Evolutionary conservation across 2,329 filamentous ascomycete species (phyloP).

Genomic region (Davidsoniella australis): DNA sequence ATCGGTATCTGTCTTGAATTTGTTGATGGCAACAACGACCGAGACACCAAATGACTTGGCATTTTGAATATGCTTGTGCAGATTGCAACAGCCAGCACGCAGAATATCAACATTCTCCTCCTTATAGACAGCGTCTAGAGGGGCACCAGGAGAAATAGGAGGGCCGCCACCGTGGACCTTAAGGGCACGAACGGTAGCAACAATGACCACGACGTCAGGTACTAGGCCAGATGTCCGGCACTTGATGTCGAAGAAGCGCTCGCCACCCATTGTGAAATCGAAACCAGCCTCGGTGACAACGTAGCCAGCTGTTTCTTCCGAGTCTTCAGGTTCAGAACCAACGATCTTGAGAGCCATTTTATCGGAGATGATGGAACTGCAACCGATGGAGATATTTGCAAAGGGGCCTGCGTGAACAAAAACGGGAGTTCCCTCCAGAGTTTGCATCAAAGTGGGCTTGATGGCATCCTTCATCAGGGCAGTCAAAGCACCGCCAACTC

Average conservation of each 20-base stretch:
- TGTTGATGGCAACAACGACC: conserved; percentile 94
- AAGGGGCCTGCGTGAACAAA: conserved; percentile 97
- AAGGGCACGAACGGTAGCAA: conserved; percentile 84
- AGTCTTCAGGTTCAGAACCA: conserved; percentile 82
- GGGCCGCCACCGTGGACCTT: conserved; percentile 96
- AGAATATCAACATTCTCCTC: conserved; percentile 89
- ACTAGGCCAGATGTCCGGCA: conserved; percentile 85
- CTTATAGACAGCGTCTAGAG: conserved; percentile 76
- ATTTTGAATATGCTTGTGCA: conserved; percentile 88
- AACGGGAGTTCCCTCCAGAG: conserved; percentile 87
- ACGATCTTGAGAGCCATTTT: conserved; percentile 91
- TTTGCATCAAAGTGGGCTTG: conserved; percentile 98
- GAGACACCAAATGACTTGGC: conserved; percentile 79
- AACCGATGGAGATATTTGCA: conserved; percentile 95
- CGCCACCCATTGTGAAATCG: conserved; percentile 98
- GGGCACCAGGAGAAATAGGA: conserved; percentile 73
- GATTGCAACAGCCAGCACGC: conserved; percentile 77
- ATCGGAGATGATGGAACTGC: conserved; percentile 87
- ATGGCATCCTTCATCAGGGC: conserved; percentile 96
- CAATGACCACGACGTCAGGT: conserved; percentile 85
- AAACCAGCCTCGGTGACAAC: conserved; percentile 96
- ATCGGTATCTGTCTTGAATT: conserved; percentile 83
- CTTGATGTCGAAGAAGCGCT: conserved; percentile 99
- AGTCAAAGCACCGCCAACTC: conserved; percentile 77
- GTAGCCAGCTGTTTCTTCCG: conserved; percentile 64